These are phyloP conservation scores for Calonectria multiphialidica DNA, from an alignment of 2,329 filamentous ascomycete species.

Conservation along the genomic window DNA sequence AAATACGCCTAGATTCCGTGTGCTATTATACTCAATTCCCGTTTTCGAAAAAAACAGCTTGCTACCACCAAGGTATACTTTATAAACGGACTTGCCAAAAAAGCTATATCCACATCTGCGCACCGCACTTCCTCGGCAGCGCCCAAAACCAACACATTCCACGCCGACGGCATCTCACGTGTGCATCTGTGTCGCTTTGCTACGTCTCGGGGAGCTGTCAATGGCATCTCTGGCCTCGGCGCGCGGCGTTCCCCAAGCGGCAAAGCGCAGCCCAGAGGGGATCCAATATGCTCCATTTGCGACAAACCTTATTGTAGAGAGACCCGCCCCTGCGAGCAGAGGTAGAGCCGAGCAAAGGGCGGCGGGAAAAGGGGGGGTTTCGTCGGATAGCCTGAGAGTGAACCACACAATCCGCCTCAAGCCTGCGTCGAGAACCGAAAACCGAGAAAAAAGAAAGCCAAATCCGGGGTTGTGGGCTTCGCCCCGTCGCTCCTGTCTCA, in stretches of 20 bases:
- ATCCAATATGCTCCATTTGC: conserved; percentile 20
- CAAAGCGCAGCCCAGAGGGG: conserved; percentile 19
- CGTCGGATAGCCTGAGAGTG: background rate
- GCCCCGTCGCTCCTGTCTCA: background rate
- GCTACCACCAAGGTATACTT: background rate
- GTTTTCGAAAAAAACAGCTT: background rate
- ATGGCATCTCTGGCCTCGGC: conserved; percentile 2
- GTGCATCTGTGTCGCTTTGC: background rate
- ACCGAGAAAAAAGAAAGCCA: background rate
- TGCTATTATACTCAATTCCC: conserved; percentile 2
- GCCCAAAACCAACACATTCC: background rate
- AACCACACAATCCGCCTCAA: background rate
- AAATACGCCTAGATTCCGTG: background rate
- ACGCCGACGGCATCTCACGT: conserved; percentile 38
- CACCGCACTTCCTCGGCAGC: background rate
- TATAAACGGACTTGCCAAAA: conserved; percentile 8
- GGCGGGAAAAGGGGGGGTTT: background rate
- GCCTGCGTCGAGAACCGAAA: background rate
- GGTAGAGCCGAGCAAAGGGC: background rate
- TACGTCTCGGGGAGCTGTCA: background rate
- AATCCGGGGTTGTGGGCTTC: conserved; percentile 20
- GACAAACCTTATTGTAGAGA: conserved; percentile 35
- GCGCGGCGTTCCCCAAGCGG: conserved; percentile 41
- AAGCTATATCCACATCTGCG: conserved; percentile 7
- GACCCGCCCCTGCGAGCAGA: conserved; percentile 6